Conservation (phyloP, 805 yeast species). For the Yamadazyma paraphyllophila region DNA sequence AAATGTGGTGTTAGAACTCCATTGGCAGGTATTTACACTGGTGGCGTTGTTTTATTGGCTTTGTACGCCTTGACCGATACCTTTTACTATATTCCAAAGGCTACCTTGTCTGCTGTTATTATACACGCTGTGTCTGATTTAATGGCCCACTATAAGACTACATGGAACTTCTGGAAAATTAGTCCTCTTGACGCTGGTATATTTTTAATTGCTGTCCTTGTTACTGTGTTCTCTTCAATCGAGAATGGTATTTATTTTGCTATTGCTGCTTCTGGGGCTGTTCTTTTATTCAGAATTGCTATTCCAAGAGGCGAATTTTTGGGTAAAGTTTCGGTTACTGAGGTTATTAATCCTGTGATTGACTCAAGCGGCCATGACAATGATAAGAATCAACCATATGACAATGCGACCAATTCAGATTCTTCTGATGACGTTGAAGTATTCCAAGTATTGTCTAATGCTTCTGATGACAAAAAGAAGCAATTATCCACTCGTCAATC, state of each 20-base stretch:
- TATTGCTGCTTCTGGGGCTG: slow-evolving; percentile 76
- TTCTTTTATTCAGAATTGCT: slow-evolving; percentile 69
- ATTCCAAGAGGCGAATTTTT: slow-evolving; percentile 80
- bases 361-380: slow-evolving; percentile 8
- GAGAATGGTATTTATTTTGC: slow-evolving; percentile 93
- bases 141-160: slow-evolving; percentile 64
- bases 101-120: slow-evolving; percentile 81
- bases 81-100: slow-evolving; percentile 87
- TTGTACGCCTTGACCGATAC: slow-evolving; percentile 79
- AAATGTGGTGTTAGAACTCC: slow-evolving; percentile 97
- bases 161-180: slow-evolving; percentile 68
- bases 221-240: slow-evolving; percentile 74
- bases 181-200: slow-evolving; percentile 73
- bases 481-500: slow-evolving; percentile 11
- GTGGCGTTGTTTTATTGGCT: slow-evolving; percentile 83
- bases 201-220: slow-evolving; percentile 67
- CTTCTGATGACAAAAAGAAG: slow-evolving; percentile 21
- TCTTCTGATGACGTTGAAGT: slow-evolving; percentile 34
- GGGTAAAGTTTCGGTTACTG: slow-evolving; percentile 73
- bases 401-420: slow-evolving; percentile 13
- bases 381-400: neutral
- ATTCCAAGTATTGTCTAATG: slow-evolving; percentile 40
- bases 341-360: slow-evolving; percentile 62
- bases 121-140: slow-evolving; percentile 92
- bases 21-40: slow-evolving; percentile 86